phyloP scores from a whole-genome alignment of 345 rosid genomes.

The Syzygium oleosum region DNA sequence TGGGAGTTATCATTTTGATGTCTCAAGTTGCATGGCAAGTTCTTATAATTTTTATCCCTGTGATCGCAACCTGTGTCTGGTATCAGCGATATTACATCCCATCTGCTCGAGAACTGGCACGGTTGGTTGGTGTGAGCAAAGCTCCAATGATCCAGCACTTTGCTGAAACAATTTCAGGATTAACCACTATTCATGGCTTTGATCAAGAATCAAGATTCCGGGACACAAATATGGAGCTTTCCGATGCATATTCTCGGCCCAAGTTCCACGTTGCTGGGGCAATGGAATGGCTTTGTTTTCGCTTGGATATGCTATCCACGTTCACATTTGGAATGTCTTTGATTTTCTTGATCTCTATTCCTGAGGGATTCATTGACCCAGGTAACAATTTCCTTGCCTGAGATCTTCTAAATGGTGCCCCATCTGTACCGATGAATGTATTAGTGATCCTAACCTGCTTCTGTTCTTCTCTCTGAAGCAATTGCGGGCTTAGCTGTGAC shows the following conservation, averaged over 20 bases:
- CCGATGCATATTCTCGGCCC: slow-evolving; percentile 47
- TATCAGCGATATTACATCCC: slow-evolving; percentile 77
- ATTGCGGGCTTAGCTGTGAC: slow-evolving; percentile 14
- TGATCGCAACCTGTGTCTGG: slow-evolving; percentile 54
- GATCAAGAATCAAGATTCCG: slow-evolving; percentile 62
- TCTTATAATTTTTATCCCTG: slow-evolving; percentile 61
- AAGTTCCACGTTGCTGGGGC: slow-evolving; percentile 42
- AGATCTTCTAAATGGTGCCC: neutral
- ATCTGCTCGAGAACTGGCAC: slow-evolving; percentile 63
- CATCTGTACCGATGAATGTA: slow-evolving; percentile 10
- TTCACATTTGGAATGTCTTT: slow-evolving; percentile 47
- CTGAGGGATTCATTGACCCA: slow-evolving; percentile 49
- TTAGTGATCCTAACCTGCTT: slow-evolving; percentile 39
- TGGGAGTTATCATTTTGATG: slow-evolving; percentile 54
- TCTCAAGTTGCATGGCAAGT: slow-evolving; percentile 85
- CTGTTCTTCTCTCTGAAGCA: slow-evolving; percentile 24
- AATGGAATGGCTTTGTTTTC: slow-evolving; percentile 75
- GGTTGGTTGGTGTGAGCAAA: slow-evolving; percentile 58
- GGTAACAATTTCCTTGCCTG: slow-evolving; percentile 18
- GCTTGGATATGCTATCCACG: slow-evolving; percentile 54
- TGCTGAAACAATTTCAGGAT: slow-evolving; percentile 69
- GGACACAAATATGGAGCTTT: slow-evolving; percentile 41
- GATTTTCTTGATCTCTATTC: slow-evolving; percentile 51
- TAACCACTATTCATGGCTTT: slow-evolving; percentile 66
- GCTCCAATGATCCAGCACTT: slow-evolving; percentile 77